Percentiles rank a stretch among this genome's conserved stretches.
phyloP scores from a whole-genome alignment of 2,329 filamentous ascomycete species.

The Trichoderma guizhouense region DNA sequence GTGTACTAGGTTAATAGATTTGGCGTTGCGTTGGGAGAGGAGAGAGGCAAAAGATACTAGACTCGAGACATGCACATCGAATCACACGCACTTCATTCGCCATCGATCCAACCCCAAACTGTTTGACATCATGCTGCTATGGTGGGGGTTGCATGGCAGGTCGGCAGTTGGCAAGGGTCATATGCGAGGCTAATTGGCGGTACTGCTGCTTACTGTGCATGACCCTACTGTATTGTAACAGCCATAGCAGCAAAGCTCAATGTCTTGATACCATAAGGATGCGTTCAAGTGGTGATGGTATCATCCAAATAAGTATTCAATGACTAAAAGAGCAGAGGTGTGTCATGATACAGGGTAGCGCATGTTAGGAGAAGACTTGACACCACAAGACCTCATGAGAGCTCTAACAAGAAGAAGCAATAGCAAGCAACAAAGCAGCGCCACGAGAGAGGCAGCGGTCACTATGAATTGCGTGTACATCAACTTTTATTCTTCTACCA shows the following conservation, averaged over 20 bases:
- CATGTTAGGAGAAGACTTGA: background rate
- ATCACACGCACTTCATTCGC: background rate
- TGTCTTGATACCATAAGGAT: background rate
- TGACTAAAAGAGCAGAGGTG: background rate
- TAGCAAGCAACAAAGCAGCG: background rate
- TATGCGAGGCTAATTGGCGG: background rate
- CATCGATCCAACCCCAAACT: background rate
- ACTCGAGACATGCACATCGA: background rate
- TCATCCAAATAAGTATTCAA: background rate
- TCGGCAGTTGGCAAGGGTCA: background rate
- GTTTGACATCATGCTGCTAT: conserved; percentile 2
- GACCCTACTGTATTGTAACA: background rate
- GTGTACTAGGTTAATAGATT: background rate
- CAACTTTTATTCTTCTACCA: background rate
- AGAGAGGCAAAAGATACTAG: background rate
- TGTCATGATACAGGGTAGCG: background rate
- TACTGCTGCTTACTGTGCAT: background rate
- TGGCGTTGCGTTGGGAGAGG: background rate
- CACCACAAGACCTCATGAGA: background rate
- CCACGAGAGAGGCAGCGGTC: background rate
- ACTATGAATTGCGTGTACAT: background rate
- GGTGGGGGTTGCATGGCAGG: background rate
- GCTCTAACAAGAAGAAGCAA: background rate
- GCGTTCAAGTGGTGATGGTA: background rate
- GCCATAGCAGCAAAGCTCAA: background rate